Evolutionary conservation across 1,284 basidiomycete species (phyloP).

Genomic region (Anthracocystis walkeri): DNA sequence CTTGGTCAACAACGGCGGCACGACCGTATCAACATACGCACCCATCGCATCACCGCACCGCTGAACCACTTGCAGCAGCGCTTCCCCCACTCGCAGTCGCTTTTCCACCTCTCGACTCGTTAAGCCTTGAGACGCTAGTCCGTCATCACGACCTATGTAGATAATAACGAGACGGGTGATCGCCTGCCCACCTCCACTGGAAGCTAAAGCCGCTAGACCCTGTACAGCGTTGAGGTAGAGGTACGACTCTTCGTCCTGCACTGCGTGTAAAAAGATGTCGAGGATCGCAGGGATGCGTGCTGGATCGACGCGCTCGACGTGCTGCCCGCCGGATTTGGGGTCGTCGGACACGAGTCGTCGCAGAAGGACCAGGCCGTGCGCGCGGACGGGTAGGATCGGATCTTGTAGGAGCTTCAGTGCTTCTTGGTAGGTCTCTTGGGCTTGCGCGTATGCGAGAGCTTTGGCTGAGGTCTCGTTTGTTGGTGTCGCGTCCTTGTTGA

Average conservation of each 20-base stretch:
- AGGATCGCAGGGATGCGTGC: slow-evolving; percentile 82
- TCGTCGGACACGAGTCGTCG: slow-evolving; percentile 57
- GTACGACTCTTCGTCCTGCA: slow-evolving; percentile 94
- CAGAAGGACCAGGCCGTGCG: slow-evolving; percentile 77
- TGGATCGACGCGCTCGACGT: slow-evolving; percentile 40
- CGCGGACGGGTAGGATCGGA: slow-evolving; percentile 91
- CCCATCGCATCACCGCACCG: slow-evolving; percentile 78
- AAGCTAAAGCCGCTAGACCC: slow-evolving; percentile 77
- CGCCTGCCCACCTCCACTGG: slow-evolving; percentile 39
- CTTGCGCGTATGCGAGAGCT: slow-evolving; percentile 59
- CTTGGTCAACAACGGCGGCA: slow-evolving; percentile 53
- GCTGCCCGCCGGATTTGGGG: slow-evolving; percentile 24
- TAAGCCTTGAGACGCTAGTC: slow-evolving; percentile 20
- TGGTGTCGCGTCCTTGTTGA: background rate
- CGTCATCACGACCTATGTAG: slow-evolving; percentile 56
- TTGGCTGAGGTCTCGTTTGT: slow-evolving; percentile 52
- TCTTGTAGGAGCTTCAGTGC: slow-evolving; percentile 90
- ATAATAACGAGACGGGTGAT: slow-evolving; percentile 51
- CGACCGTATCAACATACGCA: slow-evolving; percentile 71
- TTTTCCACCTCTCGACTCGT: slow-evolving; percentile 78
- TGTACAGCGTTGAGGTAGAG: slow-evolving; percentile 93
- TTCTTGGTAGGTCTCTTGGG: slow-evolving; percentile 77
- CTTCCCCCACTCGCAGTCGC: slow-evolving; percentile 86
- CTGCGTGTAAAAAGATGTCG: slow-evolving; percentile 84
- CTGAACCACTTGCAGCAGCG: slow-evolving; percentile 82